These are phyloP conservation scores for Diplotaxis tenuifolia DNA, from an alignment of 345 rosid genomes.

Conservation along the genomic window DNA sequence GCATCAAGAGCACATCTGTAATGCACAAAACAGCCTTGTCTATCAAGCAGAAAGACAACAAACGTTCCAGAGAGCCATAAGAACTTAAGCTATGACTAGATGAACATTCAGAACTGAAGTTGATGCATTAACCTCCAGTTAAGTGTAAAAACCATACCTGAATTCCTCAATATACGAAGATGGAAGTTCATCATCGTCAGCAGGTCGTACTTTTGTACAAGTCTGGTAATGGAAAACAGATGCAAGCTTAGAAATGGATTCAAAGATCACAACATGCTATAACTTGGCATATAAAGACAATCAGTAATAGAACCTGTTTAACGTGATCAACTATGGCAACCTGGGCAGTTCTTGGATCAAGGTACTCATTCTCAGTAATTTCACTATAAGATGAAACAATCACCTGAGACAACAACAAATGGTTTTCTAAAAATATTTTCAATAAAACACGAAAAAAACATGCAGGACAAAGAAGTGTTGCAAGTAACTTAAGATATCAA, in stretches of 20 bases:
- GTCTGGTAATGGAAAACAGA: conserved; percentile 45
- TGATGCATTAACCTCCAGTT: conserved; percentile 15
- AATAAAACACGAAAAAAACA: neutral
- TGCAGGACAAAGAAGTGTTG: neutral
- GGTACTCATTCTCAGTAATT: conserved; percentile 58
- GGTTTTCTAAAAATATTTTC: neutral
- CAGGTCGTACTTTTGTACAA: conserved; percentile 92
- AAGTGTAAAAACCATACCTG: conserved; percentile 50
- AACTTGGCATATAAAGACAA: neutral
- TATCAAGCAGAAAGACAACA: too few relatives aligned
- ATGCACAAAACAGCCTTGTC: conserved; percentile 5
- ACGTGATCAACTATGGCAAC: conserved; percentile 87
- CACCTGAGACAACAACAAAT: conserved; percentile 45
- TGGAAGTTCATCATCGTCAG: conserved; percentile 87
- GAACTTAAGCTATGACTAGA: conserved; percentile 2
- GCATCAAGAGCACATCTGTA: conserved; percentile 83
- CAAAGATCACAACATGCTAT: neutral
- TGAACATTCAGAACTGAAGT: neutral
- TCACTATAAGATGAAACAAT: conserved; percentile 70
- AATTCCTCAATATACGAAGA: conserved; percentile 82
- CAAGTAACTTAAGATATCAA: too few relatives aligned
- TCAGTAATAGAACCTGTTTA: conserved; percentile 63
- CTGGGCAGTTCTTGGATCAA: conserved; percentile 94
- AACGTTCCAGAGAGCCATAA: too few relatives aligned
- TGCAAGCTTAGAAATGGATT: neutral